Evolutionary conservation across 768 basidiomycete genomes (phyloP).

Genomic region (Hypholoma sublateritium): DNA sequence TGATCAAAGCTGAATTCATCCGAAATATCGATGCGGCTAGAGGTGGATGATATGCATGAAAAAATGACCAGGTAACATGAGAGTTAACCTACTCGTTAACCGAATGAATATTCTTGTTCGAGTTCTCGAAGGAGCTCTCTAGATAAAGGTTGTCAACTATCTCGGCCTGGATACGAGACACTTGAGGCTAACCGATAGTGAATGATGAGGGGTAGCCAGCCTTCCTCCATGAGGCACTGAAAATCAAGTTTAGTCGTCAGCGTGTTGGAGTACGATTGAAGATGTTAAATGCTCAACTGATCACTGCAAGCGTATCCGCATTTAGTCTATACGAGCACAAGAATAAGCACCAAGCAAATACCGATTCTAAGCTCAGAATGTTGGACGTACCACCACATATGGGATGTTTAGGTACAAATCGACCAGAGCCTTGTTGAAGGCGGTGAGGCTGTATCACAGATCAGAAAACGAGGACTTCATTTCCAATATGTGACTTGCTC

Average conservation of each 20-base stretch:
- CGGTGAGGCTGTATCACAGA: constrained; percentile 58
- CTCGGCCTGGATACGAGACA: constrained; percentile 14
- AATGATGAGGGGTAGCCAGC: constrained; percentile 86
- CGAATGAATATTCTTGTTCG: constrained; percentile 84
- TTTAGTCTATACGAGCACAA: constrained; percentile 53
- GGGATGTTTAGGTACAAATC: constrained; percentile 83
- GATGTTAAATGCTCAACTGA: constrained; percentile 52
- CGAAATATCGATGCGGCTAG: constrained; percentile 80
- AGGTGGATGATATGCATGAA: constrained; percentile 3
- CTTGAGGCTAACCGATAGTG: constrained; percentile 63
- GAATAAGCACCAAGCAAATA: constrained; percentile 11
- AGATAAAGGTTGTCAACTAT: constrained; percentile 15
- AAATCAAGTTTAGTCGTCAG: constrained; percentile 22
- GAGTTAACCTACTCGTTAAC: constrained; percentile 66
- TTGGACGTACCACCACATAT: constrained; percentile 53
- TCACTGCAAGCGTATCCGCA: constrained; percentile 96
- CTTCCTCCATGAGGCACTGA: constrained; percentile 76
- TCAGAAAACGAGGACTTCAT: constrained; percentile 7
- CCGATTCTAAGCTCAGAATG: constrained; percentile 4
- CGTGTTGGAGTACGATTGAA: constrained; percentile 28
- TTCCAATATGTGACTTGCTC: constrained; percentile 34
- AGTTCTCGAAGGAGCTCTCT: constrained; percentile 74
- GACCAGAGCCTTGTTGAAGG: constrained; percentile 77
- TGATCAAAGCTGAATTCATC: constrained; percentile 89
- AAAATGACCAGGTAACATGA: background rate